Evolutionary conservation across 176 grass and related monocot genomes (phyloP).

Genomic region (Oryza glumipatula): DNA sequence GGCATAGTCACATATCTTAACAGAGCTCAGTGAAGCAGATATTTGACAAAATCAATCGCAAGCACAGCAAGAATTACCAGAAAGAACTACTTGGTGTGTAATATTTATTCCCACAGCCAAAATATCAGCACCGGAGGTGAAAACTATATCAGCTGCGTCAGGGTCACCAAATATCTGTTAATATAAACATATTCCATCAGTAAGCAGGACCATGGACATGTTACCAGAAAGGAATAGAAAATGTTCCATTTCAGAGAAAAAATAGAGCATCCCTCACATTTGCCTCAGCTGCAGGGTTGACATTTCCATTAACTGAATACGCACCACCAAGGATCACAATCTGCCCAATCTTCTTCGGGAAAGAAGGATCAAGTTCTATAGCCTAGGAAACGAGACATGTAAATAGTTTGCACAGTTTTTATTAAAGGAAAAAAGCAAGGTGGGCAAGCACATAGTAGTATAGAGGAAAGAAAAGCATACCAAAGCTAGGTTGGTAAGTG

Average conservation of each 20-base stretch:
- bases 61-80: slow-evolving; percentile 46
- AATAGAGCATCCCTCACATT: slow-evolving; percentile 57
- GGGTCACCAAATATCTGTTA: slow-evolving; percentile 85
- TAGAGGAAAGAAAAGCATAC: neutral
- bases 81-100: slow-evolving; percentile 89
- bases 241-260: slow-evolving; percentile 13
- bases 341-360: slow-evolving; percentile 86
- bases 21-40: neutral
- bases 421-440: slow-evolving; percentile 5
- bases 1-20: neutral
- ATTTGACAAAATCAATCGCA: neutral
- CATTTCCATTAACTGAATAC: slow-evolving; percentile 95
- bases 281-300: slow-evolving; percentile 90
- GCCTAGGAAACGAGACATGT: slow-evolving; percentile 51
- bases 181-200: slow-evolving; percentile 32
- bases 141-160: slow-evolving; percentile 87
- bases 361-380: slow-evolving; percentile 73
- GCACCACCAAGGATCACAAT: slow-evolving; percentile 92
- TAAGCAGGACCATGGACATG: neutral
- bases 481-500: slow-evolving; percentile 92
- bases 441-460: neutral
- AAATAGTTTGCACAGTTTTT: neutral
- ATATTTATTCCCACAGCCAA: slow-evolving; percentile 87
- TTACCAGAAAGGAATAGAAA: neutral
- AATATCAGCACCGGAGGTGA: slow-evolving; percentile 90